Evolutionary conservation across 2,329 filamentous ascomycete genomes (phyloP).

Genomic region (Aspergillus aculeatus): DNA sequence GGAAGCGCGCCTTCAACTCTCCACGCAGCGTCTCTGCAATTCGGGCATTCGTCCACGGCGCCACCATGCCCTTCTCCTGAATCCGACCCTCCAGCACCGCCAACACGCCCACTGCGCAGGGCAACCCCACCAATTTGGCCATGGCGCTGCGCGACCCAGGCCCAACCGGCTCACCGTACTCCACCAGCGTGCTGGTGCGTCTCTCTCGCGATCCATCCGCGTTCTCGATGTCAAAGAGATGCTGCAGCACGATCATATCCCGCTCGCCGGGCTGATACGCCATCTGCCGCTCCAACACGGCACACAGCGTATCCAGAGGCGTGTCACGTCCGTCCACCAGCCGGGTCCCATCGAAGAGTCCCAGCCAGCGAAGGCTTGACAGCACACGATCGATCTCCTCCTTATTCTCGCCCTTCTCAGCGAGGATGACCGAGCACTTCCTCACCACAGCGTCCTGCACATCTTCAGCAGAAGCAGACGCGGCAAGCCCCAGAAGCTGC

Average conservation of each 20-base stretch:
- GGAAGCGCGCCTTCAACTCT: neutral
- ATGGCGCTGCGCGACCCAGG: constrained; percentile 1
- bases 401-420: neutral
- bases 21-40: neutral
- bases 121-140: constrained; percentile 2
- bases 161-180: neutral
- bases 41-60: neutral
- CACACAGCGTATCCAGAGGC: constrained; percentile 5
- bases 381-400: neutral
- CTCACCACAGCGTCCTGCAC: neutral
- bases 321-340: neutral
- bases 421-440: neutral
- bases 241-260: constrained; percentile 9
- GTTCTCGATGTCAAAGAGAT: neutral
- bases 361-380: neutral
- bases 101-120: constrained; percentile 1
- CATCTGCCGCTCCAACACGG: constrained; percentile 1
- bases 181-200: neutral
- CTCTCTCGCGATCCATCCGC: neutral
- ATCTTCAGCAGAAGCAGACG: neutral
- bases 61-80: neutral
- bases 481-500: neutral
- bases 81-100: neutral
- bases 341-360: neutral
- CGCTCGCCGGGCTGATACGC: constrained; percentile 4